Evolutionary conservation across 306 rosid genomes (phyloP).

Genomic region (Cyamopsis tetragonoloba): DNA sequence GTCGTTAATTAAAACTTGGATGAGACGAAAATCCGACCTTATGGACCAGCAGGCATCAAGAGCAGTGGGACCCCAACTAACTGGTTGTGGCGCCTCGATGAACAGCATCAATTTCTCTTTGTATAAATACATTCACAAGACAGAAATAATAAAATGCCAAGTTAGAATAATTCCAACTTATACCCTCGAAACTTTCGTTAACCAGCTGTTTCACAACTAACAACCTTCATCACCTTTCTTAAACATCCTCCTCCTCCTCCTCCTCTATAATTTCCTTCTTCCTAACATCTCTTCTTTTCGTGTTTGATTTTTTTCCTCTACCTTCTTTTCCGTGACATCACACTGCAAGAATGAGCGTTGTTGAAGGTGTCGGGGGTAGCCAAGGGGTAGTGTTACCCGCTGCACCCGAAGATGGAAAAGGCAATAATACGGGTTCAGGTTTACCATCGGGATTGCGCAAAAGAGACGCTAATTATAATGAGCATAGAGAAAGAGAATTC

Average conservation of each 20-base stretch:
- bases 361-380: not conserved
- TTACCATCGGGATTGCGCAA: slow-evolving; percentile 29
- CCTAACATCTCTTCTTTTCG: not conserved
- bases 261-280: too few species aligned
- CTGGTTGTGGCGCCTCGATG: too few species aligned
- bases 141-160: not conserved
- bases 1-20: too few species aligned
- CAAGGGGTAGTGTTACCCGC: not conserved
- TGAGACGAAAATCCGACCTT: too few species aligned
- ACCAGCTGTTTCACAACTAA: not conserved
- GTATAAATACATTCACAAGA: not conserved
- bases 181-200: slow-evolving; percentile 1
- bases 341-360: not conserved
- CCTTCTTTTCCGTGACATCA: too few species aligned
- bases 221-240: too few species aligned
- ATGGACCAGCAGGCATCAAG: too few species aligned
- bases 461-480: slow-evolving; percentile 21
- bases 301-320: too few species aligned
- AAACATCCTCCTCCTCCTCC: not conserved
- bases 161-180: not conserved
- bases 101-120: too few species aligned
- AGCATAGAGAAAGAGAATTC: slow-evolving; percentile 31
- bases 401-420: not conserved
- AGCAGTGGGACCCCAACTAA: too few species aligned
- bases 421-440: slow-evolving; percentile 11